Percentiles rank a stretch among this genome's conserved stretches.
These are phyloP conservation scores for Bondarzewia mesenterica DNA, from an alignment of 1,284 basidiomycete genomes.

Conservation along the genomic window DNA sequence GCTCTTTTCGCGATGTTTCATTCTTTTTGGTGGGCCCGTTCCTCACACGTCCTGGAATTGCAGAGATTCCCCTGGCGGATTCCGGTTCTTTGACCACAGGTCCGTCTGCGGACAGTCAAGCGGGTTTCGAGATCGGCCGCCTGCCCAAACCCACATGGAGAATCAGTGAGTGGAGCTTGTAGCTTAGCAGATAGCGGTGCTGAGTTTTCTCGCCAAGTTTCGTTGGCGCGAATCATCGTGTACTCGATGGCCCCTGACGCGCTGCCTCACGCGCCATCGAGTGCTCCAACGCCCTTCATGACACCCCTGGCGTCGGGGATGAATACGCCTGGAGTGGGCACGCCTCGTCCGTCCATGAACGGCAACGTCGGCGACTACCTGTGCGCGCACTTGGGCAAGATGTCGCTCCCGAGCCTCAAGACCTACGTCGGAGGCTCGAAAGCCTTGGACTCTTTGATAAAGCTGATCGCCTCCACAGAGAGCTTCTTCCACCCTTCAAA, in stretches of 20 bases:
- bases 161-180: conserved; percentile 42
- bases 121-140: conserved; percentile 57
- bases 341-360: conserved; percentile 15
- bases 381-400: conserved; percentile 45
- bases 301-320: conserved; percentile 58
- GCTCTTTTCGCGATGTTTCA: conserved; percentile 21
- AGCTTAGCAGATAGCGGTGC: conserved; percentile 5
- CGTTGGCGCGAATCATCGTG: conserved; percentile 81
- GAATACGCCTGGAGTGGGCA: conserved; percentile 42
- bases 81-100: conserved; percentile 66
- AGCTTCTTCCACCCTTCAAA: conserved; percentile 83
- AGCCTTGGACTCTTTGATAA: conserved; percentile 79
- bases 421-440: conserved; percentile 79
- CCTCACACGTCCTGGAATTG: no score
- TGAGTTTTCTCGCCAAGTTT: conserved; percentile 53
- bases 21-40: conserved; percentile 1
- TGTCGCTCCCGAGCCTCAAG: conserved; percentile 28
- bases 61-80: conserved; percentile 68
- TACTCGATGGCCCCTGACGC: conserved; percentile 86
- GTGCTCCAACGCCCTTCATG: conserved; percentile 49
- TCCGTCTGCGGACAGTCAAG: conserved; percentile 57
- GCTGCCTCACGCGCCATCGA: conserved; percentile 41
- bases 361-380: conserved; percentile 49
- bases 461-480: conserved; percentile 84
- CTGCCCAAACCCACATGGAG: conserved; percentile 63